These are phyloP conservation scores for Pleurotus sapidus DNA, from an alignment of 768 basidiomycete species.

Conservation along the genomic window DNA sequence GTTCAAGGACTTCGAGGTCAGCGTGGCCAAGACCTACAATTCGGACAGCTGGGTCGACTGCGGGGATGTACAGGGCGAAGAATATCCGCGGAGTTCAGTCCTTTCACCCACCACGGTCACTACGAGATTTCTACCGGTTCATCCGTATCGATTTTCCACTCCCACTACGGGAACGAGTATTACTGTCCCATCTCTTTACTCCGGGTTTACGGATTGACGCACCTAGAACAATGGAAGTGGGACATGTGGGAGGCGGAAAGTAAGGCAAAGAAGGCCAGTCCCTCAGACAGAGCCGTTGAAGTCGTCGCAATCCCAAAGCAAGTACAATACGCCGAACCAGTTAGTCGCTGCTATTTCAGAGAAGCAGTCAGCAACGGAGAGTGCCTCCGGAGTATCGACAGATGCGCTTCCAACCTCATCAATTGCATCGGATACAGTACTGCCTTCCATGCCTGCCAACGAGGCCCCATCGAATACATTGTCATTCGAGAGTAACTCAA, in stretches of 20 bases:
- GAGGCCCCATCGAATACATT: not conserved
- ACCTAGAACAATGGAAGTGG: constrained; percentile 96
- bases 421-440: too few species aligned
- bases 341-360: not conserved
- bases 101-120: constrained; percentile 71
- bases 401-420: too few species aligned
- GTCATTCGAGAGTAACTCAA: not conserved
- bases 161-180: constrained; percentile 92
- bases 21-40: constrained; percentile 80
- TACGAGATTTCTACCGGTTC: constrained; percentile 88
- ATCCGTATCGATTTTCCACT: constrained; percentile 91
- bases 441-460: not conserved
- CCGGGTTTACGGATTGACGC: constrained; percentile 92
- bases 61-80: constrained; percentile 82
- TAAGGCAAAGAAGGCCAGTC: constrained; percentile 38
- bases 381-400: too few species aligned
- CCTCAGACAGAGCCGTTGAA: constrained; percentile 23
- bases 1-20: constrained; percentile 88
- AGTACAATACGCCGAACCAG: not conserved
- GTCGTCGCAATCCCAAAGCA: not conserved
- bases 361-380: not conserved
- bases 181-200: constrained; percentile 94
- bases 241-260: constrained; percentile 79
- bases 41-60: constrained; percentile 65
- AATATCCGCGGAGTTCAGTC: constrained; percentile 87